phyloP scores from a whole-genome alignment of 805 yeast species.

The Alloascoidea africana region DNA sequence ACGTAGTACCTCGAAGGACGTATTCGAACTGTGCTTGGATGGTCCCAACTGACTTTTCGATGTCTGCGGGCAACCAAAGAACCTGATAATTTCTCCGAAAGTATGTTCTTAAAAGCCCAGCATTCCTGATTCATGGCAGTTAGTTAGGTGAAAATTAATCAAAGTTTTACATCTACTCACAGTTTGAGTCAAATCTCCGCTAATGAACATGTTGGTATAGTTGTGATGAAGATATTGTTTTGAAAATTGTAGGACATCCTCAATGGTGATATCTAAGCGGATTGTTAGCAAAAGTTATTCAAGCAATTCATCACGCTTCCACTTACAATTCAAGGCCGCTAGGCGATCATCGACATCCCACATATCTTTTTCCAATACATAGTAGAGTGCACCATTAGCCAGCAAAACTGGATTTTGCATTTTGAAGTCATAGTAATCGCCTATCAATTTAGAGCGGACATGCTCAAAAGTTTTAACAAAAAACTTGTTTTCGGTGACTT shows the following conservation, averaged over 20 bases:
- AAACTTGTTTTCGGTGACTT: not conserved
- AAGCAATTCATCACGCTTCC: not conserved
- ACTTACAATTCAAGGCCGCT: not conserved
- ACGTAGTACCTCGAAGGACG: not conserved
- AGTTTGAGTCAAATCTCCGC: not conserved
- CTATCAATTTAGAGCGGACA: not conserved
- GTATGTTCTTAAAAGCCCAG: not conserved
- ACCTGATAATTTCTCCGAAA: not conserved
- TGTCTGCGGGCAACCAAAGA: not conserved
- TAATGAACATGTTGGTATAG: slow-evolving; percentile 1
- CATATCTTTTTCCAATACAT: not conserved
- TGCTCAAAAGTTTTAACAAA: not conserved
- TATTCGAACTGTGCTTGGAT: not conserved
- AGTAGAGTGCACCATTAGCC: not conserved
- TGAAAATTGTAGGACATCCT: not conserved
- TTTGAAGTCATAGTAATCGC: not conserved
- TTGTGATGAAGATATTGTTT: not conserved
- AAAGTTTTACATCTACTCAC: not conserved
- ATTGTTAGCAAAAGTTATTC: not conserved
- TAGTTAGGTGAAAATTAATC: not conserved
- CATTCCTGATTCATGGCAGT: not conserved
- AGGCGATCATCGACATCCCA: slow-evolving; percentile 1
- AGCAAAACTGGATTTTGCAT: not conserved
- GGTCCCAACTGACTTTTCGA: not conserved
- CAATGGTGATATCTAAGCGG: not conserved